phyloP scores from a whole-genome alignment of 129 eudicot genomes.

The Pseudognaphalium luteoalbum region DNA sequence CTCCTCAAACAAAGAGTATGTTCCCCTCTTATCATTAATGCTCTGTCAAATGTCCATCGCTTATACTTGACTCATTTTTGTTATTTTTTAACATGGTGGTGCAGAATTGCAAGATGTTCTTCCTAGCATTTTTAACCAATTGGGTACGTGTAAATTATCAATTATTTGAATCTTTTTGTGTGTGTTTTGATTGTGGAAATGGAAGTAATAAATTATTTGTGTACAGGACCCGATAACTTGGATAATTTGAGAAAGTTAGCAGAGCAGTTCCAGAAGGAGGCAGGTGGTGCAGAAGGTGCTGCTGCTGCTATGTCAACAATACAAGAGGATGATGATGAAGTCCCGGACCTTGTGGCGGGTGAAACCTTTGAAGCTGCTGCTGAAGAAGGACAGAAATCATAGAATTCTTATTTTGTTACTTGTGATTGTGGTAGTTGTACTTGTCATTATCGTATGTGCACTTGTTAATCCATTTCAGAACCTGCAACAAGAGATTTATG shows the following conservation, averaged over 20 bases:
- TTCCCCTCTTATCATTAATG: neutral
- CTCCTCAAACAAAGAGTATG: slow-evolving; percentile 87
- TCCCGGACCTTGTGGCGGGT: slow-evolving; percentile 84
- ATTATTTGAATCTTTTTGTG: neutral
- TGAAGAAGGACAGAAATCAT: slow-evolving; percentile 66
- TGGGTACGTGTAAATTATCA: slow-evolving; percentile 48
- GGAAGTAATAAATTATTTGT: neutral
- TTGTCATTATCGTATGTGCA: slow-evolving; percentile 11
- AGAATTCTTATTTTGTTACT: slow-evolving; percentile 14
- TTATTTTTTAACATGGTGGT: neutral
- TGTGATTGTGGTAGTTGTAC: neutral
- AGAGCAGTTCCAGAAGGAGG: slow-evolving; percentile 54
- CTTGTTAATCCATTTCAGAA: neutral
- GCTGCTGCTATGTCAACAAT: slow-evolving; percentile 29
- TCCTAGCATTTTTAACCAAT: slow-evolving; percentile 69
- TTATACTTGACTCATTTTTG: neutral
- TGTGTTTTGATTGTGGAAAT: neutral
- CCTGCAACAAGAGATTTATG: neutral
- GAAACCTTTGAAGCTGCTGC: slow-evolving; percentile 91
- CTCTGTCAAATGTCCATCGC: neutral
- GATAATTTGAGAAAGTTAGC: slow-evolving; percentile 78
- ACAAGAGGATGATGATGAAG: slow-evolving; percentile 86
- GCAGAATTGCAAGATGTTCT: slow-evolving; percentile 76
- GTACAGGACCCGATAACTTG: slow-evolving; percentile 79
- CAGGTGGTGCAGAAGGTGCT: neutral